These are phyloP conservation scores for Penicillium capsulatum DNA, from an alignment of 2,329 filamentous ascomycete species.

Conservation along the genomic window DNA sequence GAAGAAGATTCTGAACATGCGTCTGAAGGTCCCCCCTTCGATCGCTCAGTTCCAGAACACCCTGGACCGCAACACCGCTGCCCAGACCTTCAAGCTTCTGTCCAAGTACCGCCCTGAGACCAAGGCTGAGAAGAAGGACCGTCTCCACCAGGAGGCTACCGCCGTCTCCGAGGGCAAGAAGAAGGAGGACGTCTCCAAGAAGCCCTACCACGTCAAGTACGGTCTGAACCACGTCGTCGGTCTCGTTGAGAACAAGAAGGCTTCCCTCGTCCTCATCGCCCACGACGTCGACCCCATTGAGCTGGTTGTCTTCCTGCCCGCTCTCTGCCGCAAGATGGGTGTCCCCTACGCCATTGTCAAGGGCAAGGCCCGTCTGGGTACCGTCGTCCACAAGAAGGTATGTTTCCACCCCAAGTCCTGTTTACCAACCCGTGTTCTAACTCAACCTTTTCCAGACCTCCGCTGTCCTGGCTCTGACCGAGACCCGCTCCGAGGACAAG, in stretches of 20 bases:
- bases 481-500: conserved; percentile 98
- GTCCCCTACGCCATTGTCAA: conserved; percentile 98
- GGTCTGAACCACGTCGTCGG: conserved; percentile 99
- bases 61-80: conserved; percentile 92
- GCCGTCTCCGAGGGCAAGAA: conserved; percentile 99
- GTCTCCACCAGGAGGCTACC: conserved; percentile 94
- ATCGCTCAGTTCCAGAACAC: conserved; percentile 98
- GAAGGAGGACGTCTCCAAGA: conserved; percentile 99
- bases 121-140: conserved; percentile 99
- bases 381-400: conserved; percentile 95
- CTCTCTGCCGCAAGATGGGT: conserved; percentile 99
- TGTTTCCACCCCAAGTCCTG: not conserved
- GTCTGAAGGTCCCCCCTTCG: conserved; percentile 95
- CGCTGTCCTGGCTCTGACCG: conserved; percentile 89
- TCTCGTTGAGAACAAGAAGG: conserved; percentile 99
- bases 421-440: conserved; percentile 12
- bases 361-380: conserved; percentile 98
- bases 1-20: conserved; percentile 94
- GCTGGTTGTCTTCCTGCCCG: conserved; percentile 97
- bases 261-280: conserved; percentile 92
- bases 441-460: conserved; percentile 64
- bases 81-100: conserved; percentile 97
- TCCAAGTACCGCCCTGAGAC: conserved; percentile 99
- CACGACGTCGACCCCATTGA: conserved; percentile 99
- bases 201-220: conserved; percentile 99